Base-by-base conservation (phyloP, 306 rosid species). In the Ziziphus jujuba region DNA sequence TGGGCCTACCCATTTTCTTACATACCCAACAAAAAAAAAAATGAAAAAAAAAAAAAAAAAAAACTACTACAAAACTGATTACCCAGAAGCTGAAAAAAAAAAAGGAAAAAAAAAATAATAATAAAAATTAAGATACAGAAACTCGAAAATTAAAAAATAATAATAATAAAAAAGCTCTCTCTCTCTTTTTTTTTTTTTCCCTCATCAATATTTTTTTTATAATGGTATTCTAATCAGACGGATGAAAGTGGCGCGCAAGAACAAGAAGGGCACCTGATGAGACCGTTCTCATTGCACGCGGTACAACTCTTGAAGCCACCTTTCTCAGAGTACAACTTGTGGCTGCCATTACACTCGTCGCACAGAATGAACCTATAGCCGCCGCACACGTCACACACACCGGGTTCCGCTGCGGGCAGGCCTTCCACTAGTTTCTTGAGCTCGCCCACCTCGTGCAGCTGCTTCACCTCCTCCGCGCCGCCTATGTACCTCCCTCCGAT, bases 231-330 rank as follows among this genome's bases (percentile, higher is more conserved):
- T 55, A 22, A 59, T 51, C 23, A 35, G 50, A 63, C 20, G 24
- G 56, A 74, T 24, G 50, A 81, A 61, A 73, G 63, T 0, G 77
- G 88, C 43, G 82, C 90, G 74, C 63, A 84, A 79, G 75, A 59
- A 71, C 97, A 93, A 77, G 93, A 90, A 63, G 82, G 74, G 87
- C 97, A 93, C 91, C 90, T 87, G 82, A 88, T 81, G 4, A 90
- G 70, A 16, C 97, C 96, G 70, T 92, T 93, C 75, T 93, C 97
- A 44, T 93, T 93, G 80, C 97, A 93, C 0, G 60, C 77, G 38
- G 82, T 74, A 58, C 98, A 93, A 17, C 71, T 66, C 76, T 72
- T 85, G 86, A 87, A 88, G 24, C 97, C 97, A 34, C 58, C 59
- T 12, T 90, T 86, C 67, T 88, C 91, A 5, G 77, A 71, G 77